Evolutionary conservation across 2,329 filamentous ascomycete genomes (phyloP).

Genomic region (Cladosporium sp.): DNA sequence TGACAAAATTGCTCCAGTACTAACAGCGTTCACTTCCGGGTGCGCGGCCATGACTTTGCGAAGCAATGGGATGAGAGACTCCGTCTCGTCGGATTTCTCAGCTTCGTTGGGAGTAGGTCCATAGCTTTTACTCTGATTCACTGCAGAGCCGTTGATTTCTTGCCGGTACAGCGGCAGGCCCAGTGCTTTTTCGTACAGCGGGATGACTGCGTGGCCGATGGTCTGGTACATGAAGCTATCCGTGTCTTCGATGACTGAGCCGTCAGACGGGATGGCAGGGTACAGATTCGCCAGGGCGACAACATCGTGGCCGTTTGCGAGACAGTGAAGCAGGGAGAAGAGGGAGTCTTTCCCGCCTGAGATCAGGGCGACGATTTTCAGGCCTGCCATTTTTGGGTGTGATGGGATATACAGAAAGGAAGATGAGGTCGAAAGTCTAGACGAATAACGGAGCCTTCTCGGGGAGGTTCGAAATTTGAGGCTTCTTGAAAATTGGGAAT

Average conservation of each 20-base stretch:
- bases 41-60: slow-evolving; percentile 60
- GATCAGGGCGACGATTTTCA: slow-evolving; percentile 83
- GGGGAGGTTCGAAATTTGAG: background rate
- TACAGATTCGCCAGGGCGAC: slow-evolving; percentile 88
- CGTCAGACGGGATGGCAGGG: slow-evolving; percentile 43
- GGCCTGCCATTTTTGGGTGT: slow-evolving; percentile 24
- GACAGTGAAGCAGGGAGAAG: slow-evolving; percentile 86
- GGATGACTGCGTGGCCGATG: slow-evolving; percentile 81
- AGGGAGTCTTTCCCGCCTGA: slow-evolving; percentile 98
- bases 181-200: slow-evolving; percentile 76
- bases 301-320: slow-evolving; percentile 77
- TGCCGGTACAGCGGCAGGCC: slow-evolving; percentile 79
- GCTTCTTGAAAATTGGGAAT: background rate
- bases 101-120: slow-evolving; percentile 24
- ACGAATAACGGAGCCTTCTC: slow-evolving; percentile 1
- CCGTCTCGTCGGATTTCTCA: slow-evolving; percentile 70
- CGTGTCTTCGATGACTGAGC: slow-evolving; percentile 55
- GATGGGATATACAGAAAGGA: background rate
- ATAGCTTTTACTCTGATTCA: slow-evolving; percentile 72
- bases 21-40: slow-evolving; percentile 80
- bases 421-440: background rate
- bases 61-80: slow-evolving; percentile 78
- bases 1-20: slow-evolving; percentile 86
- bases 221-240: slow-evolving; percentile 99
- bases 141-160: slow-evolving; percentile 66